Evolutionary conservation across 495 filamentous ascomycete species (phyloP).

Genomic region (Daldinia vernicosa): DNA sequence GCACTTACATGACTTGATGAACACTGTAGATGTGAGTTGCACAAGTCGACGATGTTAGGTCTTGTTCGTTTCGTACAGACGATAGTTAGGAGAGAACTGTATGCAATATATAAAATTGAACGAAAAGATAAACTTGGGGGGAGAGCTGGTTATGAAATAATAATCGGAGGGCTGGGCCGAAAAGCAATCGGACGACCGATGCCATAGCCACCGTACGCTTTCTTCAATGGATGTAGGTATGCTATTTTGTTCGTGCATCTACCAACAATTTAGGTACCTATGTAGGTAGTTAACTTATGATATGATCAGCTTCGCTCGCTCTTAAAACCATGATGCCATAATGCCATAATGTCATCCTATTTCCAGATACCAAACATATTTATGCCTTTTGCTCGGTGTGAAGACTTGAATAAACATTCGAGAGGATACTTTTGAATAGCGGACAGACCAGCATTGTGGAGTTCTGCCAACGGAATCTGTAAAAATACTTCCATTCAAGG

Average conservation of each 20-base stretch:
- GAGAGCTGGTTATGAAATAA: conserved; percentile 27
- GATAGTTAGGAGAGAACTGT: background rate
- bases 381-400: conserved; percentile 16
- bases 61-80: conserved; percentile 9
- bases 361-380: conserved; percentile 3
- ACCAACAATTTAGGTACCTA: conserved; percentile 13
- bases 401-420: conserved; percentile 8
- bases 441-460: conserved; percentile 25
- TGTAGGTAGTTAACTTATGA: conserved; percentile 3
- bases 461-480: conserved; percentile 17
- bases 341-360: conserved; percentile 19
- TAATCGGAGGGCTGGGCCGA: conserved; percentile 24
- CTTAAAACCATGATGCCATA: conserved; percentile 22
- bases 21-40: conserved; percentile 5
- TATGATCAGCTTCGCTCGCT: conserved; percentile 27
- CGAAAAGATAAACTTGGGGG: conserved; percentile 11
- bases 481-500: conserved; percentile 14
- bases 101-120: background rate
- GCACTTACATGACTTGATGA: conserved; percentile 7
- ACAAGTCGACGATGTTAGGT: conserved; percentile 22
- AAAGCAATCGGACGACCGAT: conserved; percentile 1
- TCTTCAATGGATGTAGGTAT: conserved; percentile 14
- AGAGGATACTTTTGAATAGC: conserved; percentile 14
- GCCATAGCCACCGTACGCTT: conserved; percentile 1
- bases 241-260: conserved; percentile 24